These are phyloP conservation scores for Lentinus polychrous DNA, from an alignment of 1,284 basidiomycete genomes.

Conservation along the genomic window DNA sequence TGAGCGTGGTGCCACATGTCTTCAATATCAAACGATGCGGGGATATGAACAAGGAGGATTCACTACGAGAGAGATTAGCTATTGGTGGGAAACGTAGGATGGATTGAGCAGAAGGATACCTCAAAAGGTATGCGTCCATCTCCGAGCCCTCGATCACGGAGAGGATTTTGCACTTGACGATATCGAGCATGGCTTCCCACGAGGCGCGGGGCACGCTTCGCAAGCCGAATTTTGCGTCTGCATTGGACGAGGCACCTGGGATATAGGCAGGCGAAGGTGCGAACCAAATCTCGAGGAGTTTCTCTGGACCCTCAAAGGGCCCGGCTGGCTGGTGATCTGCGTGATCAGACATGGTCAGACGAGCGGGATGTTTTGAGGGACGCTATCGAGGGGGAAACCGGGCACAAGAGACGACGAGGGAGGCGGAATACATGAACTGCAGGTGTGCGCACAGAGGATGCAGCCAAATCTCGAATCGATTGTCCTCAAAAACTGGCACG, in stretches of 20 bases:
- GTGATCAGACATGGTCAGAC: constrained; percentile 19
- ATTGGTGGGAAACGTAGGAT: background rate
- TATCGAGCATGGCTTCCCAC: constrained; percentile 97
- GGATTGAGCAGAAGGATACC: constrained; percentile 44
- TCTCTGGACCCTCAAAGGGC: constrained; percentile 89
- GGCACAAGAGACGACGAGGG: constrained; percentile 23
- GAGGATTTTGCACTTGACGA: constrained; percentile 96
- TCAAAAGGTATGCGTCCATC: constrained; percentile 93
- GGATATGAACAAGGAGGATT: constrained; percentile 96
- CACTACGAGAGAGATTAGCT: constrained; percentile 44
- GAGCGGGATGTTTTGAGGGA: constrained; percentile 19
- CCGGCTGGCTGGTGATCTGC: constrained; percentile 32
- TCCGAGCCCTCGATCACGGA: constrained; percentile 84
- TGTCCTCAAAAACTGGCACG: background rate
- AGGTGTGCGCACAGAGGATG: constrained; percentile 15
- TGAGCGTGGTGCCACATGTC: constrained; percentile 98
- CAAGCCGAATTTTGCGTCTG: constrained; percentile 56
- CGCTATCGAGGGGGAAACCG: constrained; percentile 50
- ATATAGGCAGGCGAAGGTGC: constrained; percentile 66
- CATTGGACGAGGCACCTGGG: constrained; percentile 33
- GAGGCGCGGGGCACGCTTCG: constrained; percentile 68
- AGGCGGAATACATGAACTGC: constrained; percentile 54
- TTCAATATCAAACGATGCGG: constrained; percentile 97
- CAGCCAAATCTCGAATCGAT: constrained; percentile 3
- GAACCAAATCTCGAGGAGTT: constrained; percentile 98